Evolutionary conservation across 306 rosid species (phyloP).

Genomic region (Inga leiocalycina): DNA sequence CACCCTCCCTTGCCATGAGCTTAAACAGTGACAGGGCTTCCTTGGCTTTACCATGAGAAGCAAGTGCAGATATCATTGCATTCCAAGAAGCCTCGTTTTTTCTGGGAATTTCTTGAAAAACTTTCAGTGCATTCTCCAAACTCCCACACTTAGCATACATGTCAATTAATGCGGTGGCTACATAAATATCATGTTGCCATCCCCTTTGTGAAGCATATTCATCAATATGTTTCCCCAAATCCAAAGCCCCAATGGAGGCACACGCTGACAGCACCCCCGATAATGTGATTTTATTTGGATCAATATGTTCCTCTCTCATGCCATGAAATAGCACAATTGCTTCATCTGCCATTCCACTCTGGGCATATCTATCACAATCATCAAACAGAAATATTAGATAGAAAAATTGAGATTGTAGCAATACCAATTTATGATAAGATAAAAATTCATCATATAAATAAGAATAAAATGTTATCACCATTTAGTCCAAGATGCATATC

Average conservation of each 20-base stretch:
- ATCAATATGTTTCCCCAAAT: constrained; percentile 69
- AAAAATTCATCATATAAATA: neutral
- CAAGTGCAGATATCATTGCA: constrained; percentile 95
- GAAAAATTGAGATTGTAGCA: constrained; percentile 18
- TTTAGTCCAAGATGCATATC: constrained; percentile 8
- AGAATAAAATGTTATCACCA: neutral
- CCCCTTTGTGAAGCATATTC: constrained; percentile 71
- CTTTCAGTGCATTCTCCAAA: constrained; percentile 69
- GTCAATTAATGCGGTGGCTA: constrained; percentile 82
- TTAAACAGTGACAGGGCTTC: constrained; percentile 73
- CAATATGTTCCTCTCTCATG: constrained; percentile 60
- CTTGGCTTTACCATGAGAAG: constrained; percentile 82
- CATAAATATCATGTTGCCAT: constrained; percentile 60
- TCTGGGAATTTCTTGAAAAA: constrained; percentile 71
- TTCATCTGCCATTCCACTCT: constrained; percentile 87
- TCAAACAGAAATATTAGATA: constrained; percentile 8
- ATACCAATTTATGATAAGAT: constrained; percentile 5
- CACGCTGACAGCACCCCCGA: constrained; percentile 78
- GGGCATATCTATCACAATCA: constrained; percentile 74
- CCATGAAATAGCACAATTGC: constrained; percentile 63
- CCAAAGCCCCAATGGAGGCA: constrained; percentile 79
- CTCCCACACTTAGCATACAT: constrained; percentile 97
- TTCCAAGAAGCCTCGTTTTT: constrained; percentile 96
- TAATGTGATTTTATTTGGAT: constrained; percentile 74
- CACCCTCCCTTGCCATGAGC: constrained; percentile 67